Percentiles rank a stretch among this genome's conserved stretches.
Evolutionary conservation across 2,329 filamentous ascomycete species (phyloP).

Genomic region (Fusarium circinatum): DNA sequence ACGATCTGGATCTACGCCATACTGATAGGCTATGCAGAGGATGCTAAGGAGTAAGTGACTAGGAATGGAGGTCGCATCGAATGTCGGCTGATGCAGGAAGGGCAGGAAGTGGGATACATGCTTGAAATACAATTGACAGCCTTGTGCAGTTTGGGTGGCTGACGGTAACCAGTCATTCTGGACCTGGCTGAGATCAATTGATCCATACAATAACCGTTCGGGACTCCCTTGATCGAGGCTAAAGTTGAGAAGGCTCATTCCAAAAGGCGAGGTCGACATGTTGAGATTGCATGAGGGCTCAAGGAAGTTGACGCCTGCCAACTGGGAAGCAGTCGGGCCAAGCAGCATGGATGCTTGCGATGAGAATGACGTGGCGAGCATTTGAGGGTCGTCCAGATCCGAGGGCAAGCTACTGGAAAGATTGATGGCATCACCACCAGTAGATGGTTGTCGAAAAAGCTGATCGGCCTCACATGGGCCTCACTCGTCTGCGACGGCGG

Average conservation of each 20-base stretch:
- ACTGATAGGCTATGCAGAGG: slow-evolving; percentile 52
- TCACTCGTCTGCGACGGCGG: not conserved
- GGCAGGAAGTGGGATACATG: slow-evolving; percentile 5
- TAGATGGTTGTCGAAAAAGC: not conserved
- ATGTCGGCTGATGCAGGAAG: slow-evolving; percentile 8
- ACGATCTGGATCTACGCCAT: slow-evolving; percentile 51
- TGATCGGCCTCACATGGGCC: not conserved
- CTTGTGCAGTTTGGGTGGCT: not conserved
- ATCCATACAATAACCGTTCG: slow-evolving; percentile 45
- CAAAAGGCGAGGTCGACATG: not conserved
- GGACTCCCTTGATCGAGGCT: slow-evolving; percentile 29
- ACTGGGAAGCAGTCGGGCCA: not conserved
- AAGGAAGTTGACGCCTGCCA: slow-evolving; percentile 2
- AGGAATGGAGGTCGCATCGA: slow-evolving; percentile 13
- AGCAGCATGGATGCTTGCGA: not conserved
- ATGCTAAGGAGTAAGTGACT: slow-evolving; percentile 49
- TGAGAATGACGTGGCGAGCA: not conserved
- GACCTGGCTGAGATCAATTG: slow-evolving; percentile 46
- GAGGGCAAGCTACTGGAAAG: not conserved
- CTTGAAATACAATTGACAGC: slow-evolving; percentile 8
- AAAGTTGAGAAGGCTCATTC: slow-evolving; percentile 6
- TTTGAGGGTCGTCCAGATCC: not conserved
- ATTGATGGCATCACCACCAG: not conserved
- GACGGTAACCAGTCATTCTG: slow-evolving; percentile 40
- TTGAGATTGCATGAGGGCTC: not conserved